A percentile compares a stretch with the other conserved stretches of the same genome.
These are phyloP conservation scores for Fraxinus pennsylvanica DNA, from an alignment of 257 asterid genomes.

Conservation along the genomic window DNA sequence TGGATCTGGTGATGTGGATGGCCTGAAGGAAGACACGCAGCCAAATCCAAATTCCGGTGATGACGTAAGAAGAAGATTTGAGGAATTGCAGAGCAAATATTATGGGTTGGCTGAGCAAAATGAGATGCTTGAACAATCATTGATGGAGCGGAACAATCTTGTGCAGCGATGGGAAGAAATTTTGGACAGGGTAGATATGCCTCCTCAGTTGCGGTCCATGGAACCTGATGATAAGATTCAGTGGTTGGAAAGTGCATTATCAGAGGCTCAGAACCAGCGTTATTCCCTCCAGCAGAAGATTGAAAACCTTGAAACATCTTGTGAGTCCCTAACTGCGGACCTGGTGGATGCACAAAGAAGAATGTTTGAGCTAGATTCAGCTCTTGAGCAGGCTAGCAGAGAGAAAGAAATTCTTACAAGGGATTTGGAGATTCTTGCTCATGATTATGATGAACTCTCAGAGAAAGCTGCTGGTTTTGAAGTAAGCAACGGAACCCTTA, in stretches of 20 bases:
- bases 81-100: constrained; percentile 81
- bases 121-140: constrained; percentile 98
- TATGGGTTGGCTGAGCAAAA: constrained; percentile 95
- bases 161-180: constrained; percentile 90
- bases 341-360: constrained; percentile 63
- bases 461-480: constrained; percentile 42
- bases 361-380: constrained; percentile 59
- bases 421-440: constrained; percentile 57
- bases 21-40: constrained; percentile 62
- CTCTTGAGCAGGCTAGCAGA: constrained; percentile 48
- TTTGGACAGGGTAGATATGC: constrained; percentile 67
- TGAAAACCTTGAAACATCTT: constrained; percentile 54
- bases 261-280: constrained; percentile 65
- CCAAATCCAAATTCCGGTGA: constrained; percentile 54
- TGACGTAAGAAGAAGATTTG: constrained; percentile 68
- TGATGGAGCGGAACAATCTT: constrained; percentile 86
- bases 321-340: constrained; percentile 59
- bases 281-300: constrained; percentile 76
- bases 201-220: constrained; percentile 73
- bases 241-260: constrained; percentile 70
- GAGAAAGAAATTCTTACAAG: constrained; percentile 68
- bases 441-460: constrained; percentile 44
- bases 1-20: constrained; percentile 61
- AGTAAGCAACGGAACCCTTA: constrained; percentile 48
- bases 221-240: constrained; percentile 88